Conservation (phyloP, 2,329 filamentous ascomycete species). For the Diplodia intermedia region DNA sequence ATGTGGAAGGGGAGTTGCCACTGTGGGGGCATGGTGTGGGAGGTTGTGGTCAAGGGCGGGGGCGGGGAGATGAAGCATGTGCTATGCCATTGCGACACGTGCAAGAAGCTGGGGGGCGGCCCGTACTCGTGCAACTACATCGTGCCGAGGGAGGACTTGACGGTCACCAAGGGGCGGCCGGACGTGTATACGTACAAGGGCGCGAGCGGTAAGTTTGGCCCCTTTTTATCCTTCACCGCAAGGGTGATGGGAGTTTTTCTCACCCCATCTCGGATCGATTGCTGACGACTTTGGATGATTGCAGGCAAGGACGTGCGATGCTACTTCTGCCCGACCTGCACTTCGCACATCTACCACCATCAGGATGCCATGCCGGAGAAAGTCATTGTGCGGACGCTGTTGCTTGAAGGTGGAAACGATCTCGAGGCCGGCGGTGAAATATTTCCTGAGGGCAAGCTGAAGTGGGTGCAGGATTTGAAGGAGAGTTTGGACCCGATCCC, state of each 20-base stretch:
- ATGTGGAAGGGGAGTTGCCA: conserved; percentile 43
- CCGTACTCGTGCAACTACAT: conserved; percentile 49
- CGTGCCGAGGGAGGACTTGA: conserved; percentile 41
- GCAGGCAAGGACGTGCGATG: conserved; percentile 47
- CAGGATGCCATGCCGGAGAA: conserved; percentile 51
- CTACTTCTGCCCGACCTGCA: conserved; percentile 49
- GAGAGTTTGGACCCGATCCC: conserved; percentile 31
- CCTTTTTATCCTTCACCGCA: background rate
- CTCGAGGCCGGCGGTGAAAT: conserved; percentile 49
- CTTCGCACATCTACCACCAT: conserved; percentile 51
- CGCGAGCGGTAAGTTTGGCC: conserved; percentile 39
- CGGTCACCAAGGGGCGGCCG: conserved; percentile 40
- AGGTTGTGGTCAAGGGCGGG: conserved; percentile 35
- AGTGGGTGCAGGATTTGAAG: conserved; percentile 44
- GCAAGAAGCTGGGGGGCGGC: conserved; percentile 46
- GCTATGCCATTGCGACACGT: conserved; percentile 48
- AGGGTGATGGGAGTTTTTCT: too few species aligned
- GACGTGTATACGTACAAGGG: conserved; percentile 45
- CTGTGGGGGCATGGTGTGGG: conserved; percentile 42
- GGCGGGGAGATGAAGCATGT: conserved; percentile 42
- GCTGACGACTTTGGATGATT: background rate
- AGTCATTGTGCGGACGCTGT: conserved; percentile 49
- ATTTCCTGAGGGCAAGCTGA: conserved; percentile 46
- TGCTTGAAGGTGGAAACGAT: conserved; percentile 47
- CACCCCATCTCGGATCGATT: too few species aligned